Evolutionary conservation across 2,329 filamentous ascomycete genomes (phyloP), one percentile per base, ranked within the genome.

Genomic region (Botrytis paeoniae): DNA sequence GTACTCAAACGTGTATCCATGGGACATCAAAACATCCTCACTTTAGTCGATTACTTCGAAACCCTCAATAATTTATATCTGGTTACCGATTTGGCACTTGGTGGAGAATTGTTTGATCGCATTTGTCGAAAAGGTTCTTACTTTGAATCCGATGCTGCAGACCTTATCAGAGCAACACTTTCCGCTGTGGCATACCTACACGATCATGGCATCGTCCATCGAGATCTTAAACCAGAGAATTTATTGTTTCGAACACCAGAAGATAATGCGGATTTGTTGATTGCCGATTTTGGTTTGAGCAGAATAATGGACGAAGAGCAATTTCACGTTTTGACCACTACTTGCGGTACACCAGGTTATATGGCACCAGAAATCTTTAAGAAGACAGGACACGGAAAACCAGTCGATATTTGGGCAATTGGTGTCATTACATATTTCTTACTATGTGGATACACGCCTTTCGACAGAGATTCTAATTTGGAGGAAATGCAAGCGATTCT

Each of bases 291-390:
- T 82, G 96, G 96, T 16, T 86, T 99, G 68, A 96, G 92, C 39
- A 90, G 96, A 73, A 98, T 99, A 83, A 98, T 99, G 95, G 96
- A 99, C 81, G 96, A 98, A 83, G 94, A 98, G 83, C 93, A 97
- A 81, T 98, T 98, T 83, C 96, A 98, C 81, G 95, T 98, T 43
- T 85, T 99, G 75, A 99, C 96, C 18, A 99, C 96, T 0, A 99
- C 96, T 1, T 99, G 96, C 82, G 96, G 96, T 74, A 99, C 96
- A 1, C 96, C 96, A 5, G 96, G 96, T 66, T 99, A 99, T 84
- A 99, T 99, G 96, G 96, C 96, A 3, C 96, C 96, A 35, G 96
- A 99, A 82, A 99, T 99, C 80, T 99, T 99, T 85, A 97, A 97
- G 83, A 99, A 99, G 86, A 95, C 92, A 12, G 96, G 96, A 39